Evolutionary conservation across 768 basidiomycete species (phyloP), one percentile per base, ranked within the genome.

Genomic region (Daedaleopsis sinensis): DNA sequence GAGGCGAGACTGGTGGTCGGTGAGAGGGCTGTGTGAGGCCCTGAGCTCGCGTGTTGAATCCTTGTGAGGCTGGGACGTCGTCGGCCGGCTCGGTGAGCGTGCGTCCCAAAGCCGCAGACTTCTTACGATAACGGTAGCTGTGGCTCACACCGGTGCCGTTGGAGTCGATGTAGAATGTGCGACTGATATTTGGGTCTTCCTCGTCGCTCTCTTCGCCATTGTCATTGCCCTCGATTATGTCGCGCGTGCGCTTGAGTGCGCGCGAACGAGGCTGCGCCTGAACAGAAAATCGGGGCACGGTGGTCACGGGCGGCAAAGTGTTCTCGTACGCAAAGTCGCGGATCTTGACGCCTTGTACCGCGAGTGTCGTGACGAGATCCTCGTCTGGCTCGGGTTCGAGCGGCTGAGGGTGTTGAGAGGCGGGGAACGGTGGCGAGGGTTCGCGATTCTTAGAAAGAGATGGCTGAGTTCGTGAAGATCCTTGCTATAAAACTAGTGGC

Each of bases 251-350:
- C 59, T 80, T 81, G 50, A 76, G 69, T 16, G 70, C 54, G 52
- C 72, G 68, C 60, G 74, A 61, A 54, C 73, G 67, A 59, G 82
- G 82, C 64, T 82, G 84, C 19, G 81, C 72, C 68, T 84, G 86
- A 21, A 80, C 59, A 6, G 59, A 79, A 13, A 74, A 69, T 19
- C 78, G 78, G 18, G 77, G 79, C 24, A 84, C 81, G 2, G 86
- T 78, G 35, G 75, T 76, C 43, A 91, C 79, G 10, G 86, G 84
- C 1, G 88, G 87, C 49, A 90, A 74, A 27, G 76, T 84, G 73
- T 79, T 86, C 72, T 89, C 87, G 74, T 85, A 88, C 16, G 84
- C 87, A 78, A 87, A 90, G 74, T 91, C 82, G 68, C 80, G 76
- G 54, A 82, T 77, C 73, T 73, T 76, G 72, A 82, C 73, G 46